Percentiles rank a stretch among this genome's conserved stretches.
Conservation (phyloP, 2,329 filamentous ascomycete species). For the Escovopsis sp. region DNA sequence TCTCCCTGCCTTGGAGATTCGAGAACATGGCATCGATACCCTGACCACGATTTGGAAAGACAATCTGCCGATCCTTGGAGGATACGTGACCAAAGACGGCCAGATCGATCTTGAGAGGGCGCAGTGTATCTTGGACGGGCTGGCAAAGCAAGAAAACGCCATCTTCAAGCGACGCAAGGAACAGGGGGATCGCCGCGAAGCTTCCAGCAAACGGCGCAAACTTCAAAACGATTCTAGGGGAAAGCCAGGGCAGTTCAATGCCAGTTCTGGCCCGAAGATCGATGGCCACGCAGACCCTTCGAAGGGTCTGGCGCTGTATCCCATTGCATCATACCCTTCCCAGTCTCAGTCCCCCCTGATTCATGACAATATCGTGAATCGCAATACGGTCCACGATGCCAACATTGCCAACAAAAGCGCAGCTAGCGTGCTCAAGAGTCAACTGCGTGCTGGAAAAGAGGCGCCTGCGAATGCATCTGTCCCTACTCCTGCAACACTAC, state of each 20-base stretch:
- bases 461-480: slow-evolving; percentile 6
- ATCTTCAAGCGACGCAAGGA: slow-evolving; percentile 86
- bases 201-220: slow-evolving; percentile 63
- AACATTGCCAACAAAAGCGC: slow-evolving; percentile 88
- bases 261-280: slow-evolving; percentile 7
- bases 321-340: slow-evolving; percentile 35
- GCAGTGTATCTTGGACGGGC: slow-evolving; percentile 72
- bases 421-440: slow-evolving; percentile 71
- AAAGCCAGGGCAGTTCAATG: slow-evolving; percentile 3
- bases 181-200: slow-evolving; percentile 68
- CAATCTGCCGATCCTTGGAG: slow-evolving; percentile 79
- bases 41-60: slow-evolving; percentile 95
- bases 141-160: slow-evolving; percentile 83
- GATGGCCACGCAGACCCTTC: slow-evolving; percentile 21
- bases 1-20: slow-evolving; percentile 90
- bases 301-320: slow-evolving; percentile 17
- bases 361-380: slow-evolving; percentile 77
- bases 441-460: slow-evolving; percentile 39
- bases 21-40: slow-evolving; percentile 93
- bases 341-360: slow-evolving; percentile 47
- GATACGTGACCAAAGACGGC: slow-evolving; percentile 91
- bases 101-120: slow-evolving; percentile 75
- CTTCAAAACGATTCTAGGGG: slow-evolving; percentile 42
- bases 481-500: slow-evolving; percentile 6
- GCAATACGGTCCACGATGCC: slow-evolving; percentile 47